Evolutionary conservation across 176 grass and related monocot genomes (phyloP).

Genomic region (Oryza officinalis): DNA sequence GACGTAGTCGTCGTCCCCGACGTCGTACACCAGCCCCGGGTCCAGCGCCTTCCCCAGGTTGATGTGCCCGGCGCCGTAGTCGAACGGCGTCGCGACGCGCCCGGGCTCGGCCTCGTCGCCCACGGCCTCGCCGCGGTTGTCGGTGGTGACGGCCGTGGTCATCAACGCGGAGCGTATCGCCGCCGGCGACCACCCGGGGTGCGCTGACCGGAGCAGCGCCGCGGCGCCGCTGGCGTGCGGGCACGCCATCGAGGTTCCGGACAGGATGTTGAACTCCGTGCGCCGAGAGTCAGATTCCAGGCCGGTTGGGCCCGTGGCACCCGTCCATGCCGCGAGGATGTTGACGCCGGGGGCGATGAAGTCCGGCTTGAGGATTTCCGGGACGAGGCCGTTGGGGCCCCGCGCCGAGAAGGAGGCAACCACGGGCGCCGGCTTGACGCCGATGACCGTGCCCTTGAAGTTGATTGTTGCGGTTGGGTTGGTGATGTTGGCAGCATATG

Average conservation of each 20-base stretch:
- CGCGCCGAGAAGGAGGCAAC: conserved; percentile 95
- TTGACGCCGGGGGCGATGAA: conserved; percentile 89
- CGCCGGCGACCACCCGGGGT: conserved; percentile 78
- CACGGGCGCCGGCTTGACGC: conserved; percentile 84
- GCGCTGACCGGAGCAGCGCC: conserved; percentile 81
- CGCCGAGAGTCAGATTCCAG: conserved; percentile 59
- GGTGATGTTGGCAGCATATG: conserved; percentile 49
- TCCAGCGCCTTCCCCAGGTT: conserved; percentile 65
- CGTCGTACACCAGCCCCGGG: conserved; percentile 86
- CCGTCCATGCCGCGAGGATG: conserved; percentile 95
- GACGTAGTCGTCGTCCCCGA: conserved; percentile 68
- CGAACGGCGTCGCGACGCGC: conserved; percentile 66
- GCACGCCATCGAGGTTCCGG: conserved; percentile 95
- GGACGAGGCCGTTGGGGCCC: conserved; percentile 77
- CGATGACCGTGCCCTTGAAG: conserved; percentile 80
- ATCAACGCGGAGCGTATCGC: conserved; percentile 89
- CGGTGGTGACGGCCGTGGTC: conserved; percentile 60
- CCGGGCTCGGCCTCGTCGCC: conserved; percentile 63
- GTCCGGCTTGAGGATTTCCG: conserved; percentile 91
- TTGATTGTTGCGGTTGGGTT: conserved; percentile 58
- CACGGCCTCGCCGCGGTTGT: conserved; percentile 63
- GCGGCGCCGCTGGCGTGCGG: conserved; percentile 92
- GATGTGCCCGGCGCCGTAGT: conserved; percentile 79
- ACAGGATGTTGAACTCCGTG: conserved; percentile 96
- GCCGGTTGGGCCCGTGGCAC: conserved; percentile 68